Evolutionary conservation across 352 stramenopile species (phyloP).

Genomic region (Elongisporangium anandrum): DNA sequence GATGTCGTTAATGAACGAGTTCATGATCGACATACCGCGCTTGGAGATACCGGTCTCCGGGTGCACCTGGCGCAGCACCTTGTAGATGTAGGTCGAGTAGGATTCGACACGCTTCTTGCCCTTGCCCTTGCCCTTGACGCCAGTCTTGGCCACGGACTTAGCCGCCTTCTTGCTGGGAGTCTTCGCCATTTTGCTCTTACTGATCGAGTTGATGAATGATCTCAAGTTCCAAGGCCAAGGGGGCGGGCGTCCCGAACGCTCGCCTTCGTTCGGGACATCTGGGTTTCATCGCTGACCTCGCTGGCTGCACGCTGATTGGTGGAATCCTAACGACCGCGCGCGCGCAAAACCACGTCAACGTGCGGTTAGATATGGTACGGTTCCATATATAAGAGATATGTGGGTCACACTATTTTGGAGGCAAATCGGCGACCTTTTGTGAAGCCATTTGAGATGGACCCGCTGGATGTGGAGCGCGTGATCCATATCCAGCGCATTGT

Average conservation of each 20-base stretch:
- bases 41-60: no score
- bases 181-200: conserved; percentile 85
- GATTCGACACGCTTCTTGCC: conserved; percentile 87
- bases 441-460: not conserved
- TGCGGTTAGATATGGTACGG: not conserved
- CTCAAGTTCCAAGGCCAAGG: not conserved
- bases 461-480: conserved; percentile 12
- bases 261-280: not conserved
- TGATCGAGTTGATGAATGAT: not conserved
- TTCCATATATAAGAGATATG: not conserved
- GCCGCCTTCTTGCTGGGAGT: conserved; percentile 93
- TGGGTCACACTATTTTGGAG: not conserved
- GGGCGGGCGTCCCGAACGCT: not conserved
- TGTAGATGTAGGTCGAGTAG: conserved; percentile 93
- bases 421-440: not conserved
- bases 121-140: conserved; percentile 76
- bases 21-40: no score
- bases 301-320: not conserved
- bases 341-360: not conserved
- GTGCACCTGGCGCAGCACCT: no score
- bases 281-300: not conserved
- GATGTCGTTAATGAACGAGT: no score
- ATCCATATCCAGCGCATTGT: conserved; percentile 32
- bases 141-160: conserved; percentile 74
- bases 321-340: not conserved